Base-by-base conservation (phyloP, 1,284 basidiomycete genomes). In the Pterula multifida region DNA sequence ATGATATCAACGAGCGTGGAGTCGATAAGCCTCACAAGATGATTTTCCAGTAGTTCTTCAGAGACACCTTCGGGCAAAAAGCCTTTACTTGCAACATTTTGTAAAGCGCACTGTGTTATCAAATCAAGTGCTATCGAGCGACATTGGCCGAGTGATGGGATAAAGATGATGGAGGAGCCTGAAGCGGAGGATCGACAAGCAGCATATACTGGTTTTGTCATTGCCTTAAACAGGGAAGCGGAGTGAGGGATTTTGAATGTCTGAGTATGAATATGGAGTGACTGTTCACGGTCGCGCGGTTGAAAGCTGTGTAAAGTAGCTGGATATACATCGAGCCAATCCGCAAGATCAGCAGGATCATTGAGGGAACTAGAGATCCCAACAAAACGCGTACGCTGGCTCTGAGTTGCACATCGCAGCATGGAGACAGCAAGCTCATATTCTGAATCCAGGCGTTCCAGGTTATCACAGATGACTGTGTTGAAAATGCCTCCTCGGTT, bases 221-320 rank as follows among this genome's bases (percentile, higher is more conserved):
- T 96, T 1, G 84, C 77, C 60, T 94, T 95, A 67, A 95, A 85
- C 24, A 98, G 71, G 1, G 88, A 83, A 0, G 85, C 76, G 2
- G 92, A 95, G 60, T 95, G 85, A 0, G 91, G 79, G 50, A 93
- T 85, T 24, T 85, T 85, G 67, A 97, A 97, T 0, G 89, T 76
- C 54, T 89, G 83, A 21, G 84, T 76, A 13, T 74, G 73, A 11
- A 82, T 76, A 2, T 72, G 69, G 17, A 98, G 70, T 0, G 90
- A 76, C 55, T 91, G 86, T 50, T 93, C 89, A 26, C 93, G 81
- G 58, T 93, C 85, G 39, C 73, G 78, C 0, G 93, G 88, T 11
- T 78, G 72, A 70, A 98, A 98, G 59, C 78, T 82, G 65, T 86
- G 86, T 26, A 88, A 65, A 12, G 76, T 79, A 15, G 68, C 67